Percentiles rank a stretch among this genome's conserved stretches.
Evolutionary conservation across 176 grass and related monocot species (phyloP).

Genomic region (Musa beccarii): DNA sequence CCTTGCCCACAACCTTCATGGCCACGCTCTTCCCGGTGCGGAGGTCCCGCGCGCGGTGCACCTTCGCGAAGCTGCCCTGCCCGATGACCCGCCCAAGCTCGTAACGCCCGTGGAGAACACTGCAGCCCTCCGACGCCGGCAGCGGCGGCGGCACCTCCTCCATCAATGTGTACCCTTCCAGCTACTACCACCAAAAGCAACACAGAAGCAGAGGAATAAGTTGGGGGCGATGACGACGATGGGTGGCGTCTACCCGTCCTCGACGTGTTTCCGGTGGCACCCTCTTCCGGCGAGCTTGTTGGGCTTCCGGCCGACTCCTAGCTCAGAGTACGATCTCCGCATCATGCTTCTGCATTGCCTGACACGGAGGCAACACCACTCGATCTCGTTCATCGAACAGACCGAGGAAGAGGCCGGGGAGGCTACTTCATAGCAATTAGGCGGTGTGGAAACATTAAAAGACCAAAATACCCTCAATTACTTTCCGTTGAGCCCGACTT

Average conservation of each 20-base stretch:
- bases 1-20: constrained; percentile 12
- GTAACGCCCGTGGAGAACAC: constrained; percentile 9
- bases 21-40: background rate
- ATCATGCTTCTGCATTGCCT: constrained; percentile 12
- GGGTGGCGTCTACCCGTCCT: background rate
- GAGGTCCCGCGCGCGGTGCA: constrained; percentile 2
- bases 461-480: too few species aligned
- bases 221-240: background rate
- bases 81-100: constrained; percentile 10
- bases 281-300: background rate
- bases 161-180: background rate
- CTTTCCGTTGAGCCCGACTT: too few species aligned
- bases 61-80: constrained; percentile 11
- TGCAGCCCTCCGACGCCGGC: background rate
- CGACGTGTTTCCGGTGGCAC: constrained; percentile 20
- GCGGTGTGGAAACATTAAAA: too few species aligned
- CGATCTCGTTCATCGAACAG: too few species aligned
- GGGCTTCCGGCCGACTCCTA: background rate
- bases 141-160: constrained; percentile 8
- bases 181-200: background rate
- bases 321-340: background rate
- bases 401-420: too few species aligned
- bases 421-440: too few species aligned
- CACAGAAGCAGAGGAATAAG: background rate
- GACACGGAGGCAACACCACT: too few species aligned